Conservation (phyloP, 352 stramenopile species). For the Phytophthora megakarya region DNA sequence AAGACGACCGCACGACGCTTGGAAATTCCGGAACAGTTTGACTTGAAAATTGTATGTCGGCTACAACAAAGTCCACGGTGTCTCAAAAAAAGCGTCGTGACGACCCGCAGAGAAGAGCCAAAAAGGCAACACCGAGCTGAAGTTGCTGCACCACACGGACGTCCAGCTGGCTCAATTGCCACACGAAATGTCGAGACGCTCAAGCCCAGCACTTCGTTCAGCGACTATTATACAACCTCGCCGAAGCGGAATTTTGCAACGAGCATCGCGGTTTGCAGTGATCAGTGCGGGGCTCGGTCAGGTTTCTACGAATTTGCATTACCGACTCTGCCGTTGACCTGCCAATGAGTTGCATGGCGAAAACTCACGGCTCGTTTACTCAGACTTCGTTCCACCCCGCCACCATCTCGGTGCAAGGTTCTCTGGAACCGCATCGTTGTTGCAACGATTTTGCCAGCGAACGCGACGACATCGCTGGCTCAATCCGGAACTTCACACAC, state of each 20-base stretch:
- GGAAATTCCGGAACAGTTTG: background rate
- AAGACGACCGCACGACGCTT: conserved; percentile 18
- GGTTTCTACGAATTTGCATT: too few relatives aligned
- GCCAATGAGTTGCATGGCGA: conserved; percentile 6
- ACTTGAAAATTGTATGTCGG: background rate
- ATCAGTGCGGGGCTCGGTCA: background rate
- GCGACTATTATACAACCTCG: too few relatives aligned
- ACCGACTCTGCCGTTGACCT: background rate
- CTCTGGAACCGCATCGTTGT: background rate
- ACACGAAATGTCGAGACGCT: conserved; percentile 9
- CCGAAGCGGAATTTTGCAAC: conserved; percentile 12
- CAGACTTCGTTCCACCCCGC: conserved; percentile 16
- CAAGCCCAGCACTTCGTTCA: background rate
- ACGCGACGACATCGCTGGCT: background rate
- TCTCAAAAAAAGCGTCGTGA: conserved; percentile 16
- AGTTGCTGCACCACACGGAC: background rate
- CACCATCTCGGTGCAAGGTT: conserved; percentile 10
- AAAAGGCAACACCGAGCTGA: conserved; percentile 14
- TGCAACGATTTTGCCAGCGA: background rate
- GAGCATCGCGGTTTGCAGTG: background rate
- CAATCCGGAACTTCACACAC: background rate
- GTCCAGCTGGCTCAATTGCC: conserved; percentile 7
- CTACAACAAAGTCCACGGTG: conserved; percentile 10
- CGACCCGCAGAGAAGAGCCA: conserved; percentile 20
- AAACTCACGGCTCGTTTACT: conserved; percentile 30